A percentile compares a stretch with the other conserved stretches of the same genome.
Conservation (phyloP, 352 stramenopile species). For the Phytophthora ramorum region DNA sequence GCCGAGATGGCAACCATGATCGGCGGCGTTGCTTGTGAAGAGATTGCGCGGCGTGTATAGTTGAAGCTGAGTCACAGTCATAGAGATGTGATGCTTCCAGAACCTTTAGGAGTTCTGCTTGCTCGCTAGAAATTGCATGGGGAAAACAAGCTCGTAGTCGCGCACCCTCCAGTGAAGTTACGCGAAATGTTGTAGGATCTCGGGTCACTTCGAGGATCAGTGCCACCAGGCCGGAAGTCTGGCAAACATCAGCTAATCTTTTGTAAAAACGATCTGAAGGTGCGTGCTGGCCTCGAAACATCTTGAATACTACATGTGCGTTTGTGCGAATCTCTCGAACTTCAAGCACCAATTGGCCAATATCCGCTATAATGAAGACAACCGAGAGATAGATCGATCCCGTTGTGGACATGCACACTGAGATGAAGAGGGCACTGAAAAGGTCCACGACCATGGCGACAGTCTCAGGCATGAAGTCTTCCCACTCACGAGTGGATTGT, state of each 20-base stretch:
- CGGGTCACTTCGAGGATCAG: slow-evolving; percentile 4
- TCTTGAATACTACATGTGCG: neutral
- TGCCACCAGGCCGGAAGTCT: neutral
- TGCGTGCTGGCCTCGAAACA: slow-evolving; percentile 1
- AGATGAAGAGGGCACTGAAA: slow-evolving; percentile 20
- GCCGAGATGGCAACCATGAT: neutral
- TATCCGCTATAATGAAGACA: slow-evolving; percentile 3
- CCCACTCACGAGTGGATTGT: neutral
- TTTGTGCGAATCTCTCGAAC: slow-evolving; percentile 15
- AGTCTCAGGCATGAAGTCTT: slow-evolving; percentile 16
- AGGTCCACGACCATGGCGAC: slow-evolving; percentile 20
- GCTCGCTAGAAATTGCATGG: neutral
- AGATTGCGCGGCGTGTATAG: neutral
- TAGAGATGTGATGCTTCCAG: neutral
- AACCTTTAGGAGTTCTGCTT: neutral
- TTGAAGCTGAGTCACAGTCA: neutral
- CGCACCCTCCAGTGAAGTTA: neutral
- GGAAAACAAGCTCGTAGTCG: slow-evolving; percentile 8
- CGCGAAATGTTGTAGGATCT: slow-evolving; percentile 7
- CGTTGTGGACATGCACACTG: slow-evolving; percentile 22
- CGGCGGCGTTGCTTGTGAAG: neutral
- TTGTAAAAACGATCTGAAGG: neutral
- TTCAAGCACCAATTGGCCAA: slow-evolving; percentile 10
- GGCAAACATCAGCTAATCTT: neutral
- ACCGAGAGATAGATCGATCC: slow-evolving; percentile 6